Conservation (phyloP, 768 basidiomycete genomes). For the Hypholoma fasciculare region DNA sequence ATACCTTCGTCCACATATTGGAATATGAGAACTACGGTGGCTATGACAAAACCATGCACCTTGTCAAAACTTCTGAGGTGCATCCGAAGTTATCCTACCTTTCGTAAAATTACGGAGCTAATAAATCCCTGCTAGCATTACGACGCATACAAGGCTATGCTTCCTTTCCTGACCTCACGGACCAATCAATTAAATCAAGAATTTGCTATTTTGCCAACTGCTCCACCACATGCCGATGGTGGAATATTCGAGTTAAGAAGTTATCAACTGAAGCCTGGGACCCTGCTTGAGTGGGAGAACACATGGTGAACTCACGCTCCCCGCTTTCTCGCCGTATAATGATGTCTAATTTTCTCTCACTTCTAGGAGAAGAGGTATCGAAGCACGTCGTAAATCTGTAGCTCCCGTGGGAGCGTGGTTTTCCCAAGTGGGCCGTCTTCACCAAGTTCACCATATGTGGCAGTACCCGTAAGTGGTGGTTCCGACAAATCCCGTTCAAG, state of each 20-base stretch:
- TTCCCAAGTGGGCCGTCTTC: conserved; percentile 80
- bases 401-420: conserved; percentile 92
- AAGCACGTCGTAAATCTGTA: conserved; percentile 87
- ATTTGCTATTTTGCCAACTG: conserved; percentile 93
- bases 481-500: conserved; percentile 6
- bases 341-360: not conserved
- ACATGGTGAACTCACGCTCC: conserved; percentile 61
- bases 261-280: conserved; percentile 87
- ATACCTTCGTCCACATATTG: conserved; percentile 77
- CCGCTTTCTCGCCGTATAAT: conserved; percentile 6
- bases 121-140: conserved; percentile 46
- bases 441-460: conserved; percentile 96
- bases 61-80: conserved; percentile 70
- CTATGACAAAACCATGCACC: conserved; percentile 72
- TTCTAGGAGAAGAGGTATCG: conserved; percentile 86
- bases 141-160: conserved; percentile 68
- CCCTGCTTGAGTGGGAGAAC: conserved; percentile 92
- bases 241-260: conserved; percentile 93
- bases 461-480: conserved; percentile 77
- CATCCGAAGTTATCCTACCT: conserved; percentile 15
- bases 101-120: not conserved
- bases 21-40: conserved; percentile 95
- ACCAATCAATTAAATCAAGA: conserved; percentile 85
- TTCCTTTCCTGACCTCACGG: conserved; percentile 75
- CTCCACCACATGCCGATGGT: conserved; percentile 83